Percentiles rank a stretch among this genome's conserved stretches.
Conservation (phyloP, 2,329 filamentous ascomycete species). For the Aspergillus viridinutans region DNA sequence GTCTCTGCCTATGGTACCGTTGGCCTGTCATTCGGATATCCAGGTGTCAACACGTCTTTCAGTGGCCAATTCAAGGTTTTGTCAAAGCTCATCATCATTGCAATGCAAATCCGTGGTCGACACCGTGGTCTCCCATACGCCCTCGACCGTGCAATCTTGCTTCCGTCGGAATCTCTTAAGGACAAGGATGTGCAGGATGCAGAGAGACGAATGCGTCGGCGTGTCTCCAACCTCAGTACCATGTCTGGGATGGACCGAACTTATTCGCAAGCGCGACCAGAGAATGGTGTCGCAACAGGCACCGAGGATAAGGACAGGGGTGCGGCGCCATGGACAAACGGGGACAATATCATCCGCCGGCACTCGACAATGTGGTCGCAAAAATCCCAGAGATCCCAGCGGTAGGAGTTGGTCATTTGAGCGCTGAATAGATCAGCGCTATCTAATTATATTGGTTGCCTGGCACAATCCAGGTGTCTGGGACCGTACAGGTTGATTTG, state of each 20-base stretch:
- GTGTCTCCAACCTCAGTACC: constrained; percentile 33
- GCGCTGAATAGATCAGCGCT: background rate
- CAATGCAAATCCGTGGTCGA: constrained; percentile 62
- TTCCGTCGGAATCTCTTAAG: constrained; percentile 62
- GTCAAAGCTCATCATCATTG: constrained; percentile 61
- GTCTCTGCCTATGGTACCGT: constrained; percentile 93
- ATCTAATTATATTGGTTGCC: background rate
- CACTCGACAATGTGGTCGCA: constrained; percentile 27
- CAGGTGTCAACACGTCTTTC: constrained; percentile 71
- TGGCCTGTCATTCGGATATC: constrained; percentile 80
- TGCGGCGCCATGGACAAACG: constrained; percentile 10
- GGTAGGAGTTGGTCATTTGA: constrained; percentile 4
- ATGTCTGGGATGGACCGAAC: constrained; percentile 21
- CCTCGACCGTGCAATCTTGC: constrained; percentile 64
- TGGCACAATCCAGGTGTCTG: background rate
- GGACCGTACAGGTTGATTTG: background rate
- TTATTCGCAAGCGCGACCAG: constrained; percentile 19
- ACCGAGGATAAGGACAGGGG: constrained; percentile 23
- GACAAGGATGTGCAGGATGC: constrained; percentile 55
- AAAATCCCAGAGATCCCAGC: constrained; percentile 18
- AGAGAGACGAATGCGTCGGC: constrained; percentile 40
- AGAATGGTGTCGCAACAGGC: constrained; percentile 21
- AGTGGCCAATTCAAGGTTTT: constrained; percentile 74
- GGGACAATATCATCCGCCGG: constrained; percentile 22
- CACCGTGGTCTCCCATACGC: constrained; percentile 64